Base-by-base conservation (phyloP, 2,329 filamentous ascomycete species). In the Alternaria burnsii region DNA sequence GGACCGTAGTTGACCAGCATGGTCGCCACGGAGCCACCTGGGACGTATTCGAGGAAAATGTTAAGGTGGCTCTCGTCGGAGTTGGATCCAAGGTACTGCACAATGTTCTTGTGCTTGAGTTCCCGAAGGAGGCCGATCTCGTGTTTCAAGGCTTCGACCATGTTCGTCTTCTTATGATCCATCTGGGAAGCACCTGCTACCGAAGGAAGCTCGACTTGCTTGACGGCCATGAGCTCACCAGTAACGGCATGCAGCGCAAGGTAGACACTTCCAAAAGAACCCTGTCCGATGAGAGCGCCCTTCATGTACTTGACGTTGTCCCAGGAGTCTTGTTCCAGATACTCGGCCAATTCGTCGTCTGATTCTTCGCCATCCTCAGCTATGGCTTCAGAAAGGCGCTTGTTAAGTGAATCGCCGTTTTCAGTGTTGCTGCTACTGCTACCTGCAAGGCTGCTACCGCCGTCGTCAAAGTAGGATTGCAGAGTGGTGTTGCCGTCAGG, bases 241-340 rank as follows among this genome's bases (percentile, higher is more conserved):
- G 95, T 99, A 55, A 99, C 91, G 52, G 95, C 92, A 77, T 99
- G 95, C 32, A 99, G 85, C 26, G 95, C 95, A 50, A 99, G 86
- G 80, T 96, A 99, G 54, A 99, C 95, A 70, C 90, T 94, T 72
- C 95, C 95, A 74, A 99, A 99, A 5, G 94, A 97, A 65, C 95
- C 95, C 80, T 97, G 93, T 32, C 95, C 95, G 68, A 99, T 99
- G 65, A 98, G 85, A 32, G 94, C 94, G 74, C 95, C 95, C 83
- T 98, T 97, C 93, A 99, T 98, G 92, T 96, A 99, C 79, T 97
- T 97, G 82, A 94, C 91, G 65, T 97, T 94, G 67, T 96, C 94
- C 89, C 95, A 98, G 9, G 93, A 96, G 75, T 97, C 93, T 66
- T 93, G 92, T 34, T 93, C 89, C 41, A 98, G 85, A 84, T 97